Evolutionary conservation across 2,329 filamentous ascomycete genomes (phyloP).

Genomic region (Emydomyces testavorans): DNA sequence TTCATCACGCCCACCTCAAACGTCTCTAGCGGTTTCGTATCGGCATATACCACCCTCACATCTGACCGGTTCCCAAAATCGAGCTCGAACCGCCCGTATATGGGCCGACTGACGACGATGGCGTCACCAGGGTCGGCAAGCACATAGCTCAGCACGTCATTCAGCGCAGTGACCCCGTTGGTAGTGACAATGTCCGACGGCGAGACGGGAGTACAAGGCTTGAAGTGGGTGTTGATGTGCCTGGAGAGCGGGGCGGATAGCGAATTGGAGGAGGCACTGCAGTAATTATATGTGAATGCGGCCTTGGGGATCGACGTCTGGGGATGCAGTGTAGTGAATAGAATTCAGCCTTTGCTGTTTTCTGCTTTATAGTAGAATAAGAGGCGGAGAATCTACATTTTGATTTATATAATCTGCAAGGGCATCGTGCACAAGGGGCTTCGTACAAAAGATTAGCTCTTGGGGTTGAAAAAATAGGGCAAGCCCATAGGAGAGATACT

Average conservation of each 20-base stretch:
- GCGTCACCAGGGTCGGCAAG: slow-evolving; percentile 37
- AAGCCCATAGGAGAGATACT: neutral
- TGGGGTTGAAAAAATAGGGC: too few species aligned
- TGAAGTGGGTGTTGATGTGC: slow-evolving; percentile 35
- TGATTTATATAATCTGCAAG: slow-evolving; percentile 31
- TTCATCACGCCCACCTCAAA: slow-evolving; percentile 27
- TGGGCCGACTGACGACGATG: slow-evolving; percentile 37
- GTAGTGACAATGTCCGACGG: slow-evolving; percentile 31
- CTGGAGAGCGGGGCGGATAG: slow-evolving; percentile 30
- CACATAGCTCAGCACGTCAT: slow-evolving; percentile 34
- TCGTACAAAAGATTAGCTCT: too few species aligned
- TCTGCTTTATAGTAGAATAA: too few species aligned
- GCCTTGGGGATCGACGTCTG: slow-evolving; percentile 3
- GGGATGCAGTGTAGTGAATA: too few species aligned
- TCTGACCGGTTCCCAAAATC: slow-evolving; percentile 40
- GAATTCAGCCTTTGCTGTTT: too few species aligned
- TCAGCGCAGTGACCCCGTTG: slow-evolving; percentile 35
- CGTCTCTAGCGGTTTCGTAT: slow-evolving; percentile 29
- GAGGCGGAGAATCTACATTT: slow-evolving; percentile 19
- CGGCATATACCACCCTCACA: slow-evolving; percentile 31
- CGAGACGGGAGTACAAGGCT: slow-evolving; percentile 26
- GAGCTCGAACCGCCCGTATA: slow-evolving; percentile 40
- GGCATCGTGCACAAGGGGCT: slow-evolving; percentile 31
- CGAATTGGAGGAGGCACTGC: neutral
- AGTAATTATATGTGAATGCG: slow-evolving; percentile 1